A percentile compares a stretch with the other conserved stretches of the same genome.
Evolutionary conservation across 1,139 yeast species (phyloP).

Genomic region (Magnusiomyces fungicola): DNA sequence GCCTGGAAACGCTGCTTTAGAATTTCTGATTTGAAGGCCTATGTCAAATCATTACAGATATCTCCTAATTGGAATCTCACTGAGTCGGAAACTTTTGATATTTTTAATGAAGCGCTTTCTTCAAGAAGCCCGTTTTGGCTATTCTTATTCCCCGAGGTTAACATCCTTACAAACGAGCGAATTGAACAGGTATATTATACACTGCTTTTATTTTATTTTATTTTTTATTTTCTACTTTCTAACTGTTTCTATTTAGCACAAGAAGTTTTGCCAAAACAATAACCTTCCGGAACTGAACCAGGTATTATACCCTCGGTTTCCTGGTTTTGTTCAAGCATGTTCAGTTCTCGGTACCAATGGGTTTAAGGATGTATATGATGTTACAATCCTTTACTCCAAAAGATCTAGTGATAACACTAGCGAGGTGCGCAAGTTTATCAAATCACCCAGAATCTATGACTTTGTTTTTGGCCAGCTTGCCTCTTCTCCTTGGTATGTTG

Average conservation of each 20-base stretch:
- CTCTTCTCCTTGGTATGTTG: conserved; percentile 11
- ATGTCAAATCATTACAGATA: conserved; percentile 18
- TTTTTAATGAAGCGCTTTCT: conserved; percentile 16
- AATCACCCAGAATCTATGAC: conserved; percentile 49
- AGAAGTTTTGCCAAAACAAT: conserved; percentile 21
- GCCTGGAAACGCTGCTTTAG: conserved; percentile 25
- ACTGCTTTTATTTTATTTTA: conserved; percentile 26
- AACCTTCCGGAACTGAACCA: conserved; percentile 43
- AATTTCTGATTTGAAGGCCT: conserved; percentile 22
- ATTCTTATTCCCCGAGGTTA: conserved; percentile 33
- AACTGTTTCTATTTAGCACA: conserved; percentile 21
- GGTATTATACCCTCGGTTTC: conserved; percentile 39
- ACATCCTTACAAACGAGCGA: conserved; percentile 17
- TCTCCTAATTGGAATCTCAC: conserved; percentile 30
- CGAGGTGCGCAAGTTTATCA: conserved; percentile 7
- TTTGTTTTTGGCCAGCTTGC: conserved; percentile 37
- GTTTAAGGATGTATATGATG: conserved; percentile 39
- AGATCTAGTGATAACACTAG: conserved; percentile 6
- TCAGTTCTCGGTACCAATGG: conserved; percentile 23
- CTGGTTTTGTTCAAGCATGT: conserved; percentile 29
- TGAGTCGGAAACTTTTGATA: conserved; percentile 16
- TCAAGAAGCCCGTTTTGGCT: conserved; percentile 17
- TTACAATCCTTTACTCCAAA: conserved; percentile 43
- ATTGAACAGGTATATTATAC: conserved; percentile 14
- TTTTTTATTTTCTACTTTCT: conserved; percentile 6